Conservation (phyloP, 2,329 filamentous ascomycete genomes). For the Aspergillus fijiensis region DNA sequence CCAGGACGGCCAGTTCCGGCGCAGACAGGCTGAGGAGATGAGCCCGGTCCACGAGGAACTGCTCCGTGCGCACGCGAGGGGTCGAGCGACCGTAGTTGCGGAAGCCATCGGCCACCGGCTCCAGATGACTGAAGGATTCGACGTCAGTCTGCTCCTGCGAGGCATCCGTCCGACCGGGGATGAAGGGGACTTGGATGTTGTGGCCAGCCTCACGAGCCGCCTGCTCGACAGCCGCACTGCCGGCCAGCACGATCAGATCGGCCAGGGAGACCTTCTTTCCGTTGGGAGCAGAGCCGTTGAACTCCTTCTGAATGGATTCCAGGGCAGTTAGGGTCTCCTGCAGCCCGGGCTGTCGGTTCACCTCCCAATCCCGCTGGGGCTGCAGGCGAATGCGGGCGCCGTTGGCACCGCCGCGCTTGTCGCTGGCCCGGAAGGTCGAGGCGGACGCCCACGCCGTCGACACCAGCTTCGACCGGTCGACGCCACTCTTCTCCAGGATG, state of each 20-base stretch:
- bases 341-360: slow-evolving; percentile 71
- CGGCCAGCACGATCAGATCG: slow-evolving; percentile 75
- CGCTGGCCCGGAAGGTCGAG: slow-evolving; percentile 69
- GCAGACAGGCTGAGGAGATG: slow-evolving; percentile 68
- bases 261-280: slow-evolving; percentile 75
- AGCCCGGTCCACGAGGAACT: slow-evolving; percentile 70
- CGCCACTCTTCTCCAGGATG: slow-evolving; percentile 61
- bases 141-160: slow-evolving; percentile 70
- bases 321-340: slow-evolving; percentile 61
- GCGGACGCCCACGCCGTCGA: slow-evolving; percentile 68
- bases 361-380: slow-evolving; percentile 70
- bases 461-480: slow-evolving; percentile 63
- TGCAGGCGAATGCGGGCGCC: slow-evolving; percentile 73
- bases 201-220: slow-evolving; percentile 48
- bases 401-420: slow-evolving; percentile 82
- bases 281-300: slow-evolving; percentile 54
- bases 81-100: slow-evolving; percentile 71
- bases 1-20: slow-evolving; percentile 68
- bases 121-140: slow-evolving; percentile 62
- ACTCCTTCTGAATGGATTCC: slow-evolving; percentile 64
- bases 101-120: slow-evolving; percentile 73
- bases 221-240: slow-evolving; percentile 69
- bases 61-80: slow-evolving; percentile 62
- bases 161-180: slow-evolving; percentile 70
- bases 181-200: slow-evolving; percentile 66